These are phyloP conservation scores for Colletotrichum cereale DNA, from an alignment of 2,329 filamentous ascomycete genomes.

Conservation along the genomic window DNA sequence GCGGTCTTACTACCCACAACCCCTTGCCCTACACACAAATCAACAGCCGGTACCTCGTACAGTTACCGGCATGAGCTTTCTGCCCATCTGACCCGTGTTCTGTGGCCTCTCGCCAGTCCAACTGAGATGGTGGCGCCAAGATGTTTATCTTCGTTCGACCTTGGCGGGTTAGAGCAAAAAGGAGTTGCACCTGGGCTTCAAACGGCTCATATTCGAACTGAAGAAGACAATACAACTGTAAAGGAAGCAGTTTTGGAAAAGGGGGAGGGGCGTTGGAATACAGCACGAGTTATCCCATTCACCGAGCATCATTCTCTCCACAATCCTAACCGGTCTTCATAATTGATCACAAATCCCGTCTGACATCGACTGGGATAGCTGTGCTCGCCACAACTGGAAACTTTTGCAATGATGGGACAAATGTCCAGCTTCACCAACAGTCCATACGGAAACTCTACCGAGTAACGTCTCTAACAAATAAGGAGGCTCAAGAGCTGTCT, in stretches of 20 bases:
- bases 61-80: background rate
- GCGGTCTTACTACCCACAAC: background rate
- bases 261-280: background rate
- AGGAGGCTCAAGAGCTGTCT: background rate
- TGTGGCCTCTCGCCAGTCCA: background rate
- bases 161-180: constrained; percentile 20
- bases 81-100: background rate
- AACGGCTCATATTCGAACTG: constrained; percentile 10
- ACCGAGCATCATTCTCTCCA: background rate
- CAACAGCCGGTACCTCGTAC: background rate
- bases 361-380: background rate
- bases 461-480: background rate
- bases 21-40: background rate
- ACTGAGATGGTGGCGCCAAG: constrained; percentile 10
- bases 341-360: too few species aligned
- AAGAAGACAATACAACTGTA: background rate
- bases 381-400: background rate
- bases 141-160: constrained; percentile 18
- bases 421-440: background rate
- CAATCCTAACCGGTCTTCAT: too few species aligned
- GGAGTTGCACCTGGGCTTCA: constrained; percentile 18
- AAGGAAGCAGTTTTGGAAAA: background rate
- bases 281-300: background rate
- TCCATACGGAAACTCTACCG: constrained; percentile 22
- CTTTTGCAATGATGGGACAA: constrained; percentile 34